phyloP scores from a whole-genome alignment of 176 grass and related monocot genomes.

The Zea luxurians region DNA sequence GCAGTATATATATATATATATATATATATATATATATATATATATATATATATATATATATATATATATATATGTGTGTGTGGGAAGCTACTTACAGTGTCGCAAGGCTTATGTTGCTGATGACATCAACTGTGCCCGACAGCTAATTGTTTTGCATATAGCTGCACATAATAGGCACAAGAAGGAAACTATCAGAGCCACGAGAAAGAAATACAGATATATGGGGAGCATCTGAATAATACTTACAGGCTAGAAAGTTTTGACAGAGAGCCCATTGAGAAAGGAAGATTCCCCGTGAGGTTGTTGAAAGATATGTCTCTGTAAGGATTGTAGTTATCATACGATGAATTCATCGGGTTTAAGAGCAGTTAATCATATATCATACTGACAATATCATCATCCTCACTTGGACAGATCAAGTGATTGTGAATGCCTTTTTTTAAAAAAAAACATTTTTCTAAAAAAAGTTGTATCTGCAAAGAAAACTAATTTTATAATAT shows the following conservation, averaged over 20 bases:
- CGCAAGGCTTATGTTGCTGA: conserved; percentile 66
- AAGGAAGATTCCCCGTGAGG: conserved; percentile 66
- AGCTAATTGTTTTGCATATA: conserved; percentile 88
- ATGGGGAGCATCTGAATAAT: conserved; percentile 17
- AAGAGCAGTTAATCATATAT: neutral
- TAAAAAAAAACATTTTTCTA: neutral
- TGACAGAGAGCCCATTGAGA: conserved; percentile 64
- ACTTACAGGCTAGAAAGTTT: conserved; percentile 91
- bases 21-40: too few species aligned
- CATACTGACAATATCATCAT: neutral
- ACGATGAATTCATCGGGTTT: conserved; percentile 29
- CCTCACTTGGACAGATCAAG: neutral
- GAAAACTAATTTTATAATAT: neutral
- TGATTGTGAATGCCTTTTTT: neutral
- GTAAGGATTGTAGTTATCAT: conserved; percentile 31
- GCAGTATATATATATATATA: too few species aligned
- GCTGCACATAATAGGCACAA: conserved; percentile 35
- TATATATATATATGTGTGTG: too few species aligned
- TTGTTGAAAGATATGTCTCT: conserved; percentile 95
- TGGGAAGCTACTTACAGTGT: conserved; percentile 73
- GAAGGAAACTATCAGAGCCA: conserved; percentile 28
- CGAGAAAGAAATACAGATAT: conserved; percentile 29
- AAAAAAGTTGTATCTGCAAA: too few species aligned
- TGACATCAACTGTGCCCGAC: conserved; percentile 64
- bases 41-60: too few species aligned